Evolutionary conservation across 2,329 filamentous ascomycete genomes (phyloP).

Genomic region (Pochonia chlamydosporia): DNA sequence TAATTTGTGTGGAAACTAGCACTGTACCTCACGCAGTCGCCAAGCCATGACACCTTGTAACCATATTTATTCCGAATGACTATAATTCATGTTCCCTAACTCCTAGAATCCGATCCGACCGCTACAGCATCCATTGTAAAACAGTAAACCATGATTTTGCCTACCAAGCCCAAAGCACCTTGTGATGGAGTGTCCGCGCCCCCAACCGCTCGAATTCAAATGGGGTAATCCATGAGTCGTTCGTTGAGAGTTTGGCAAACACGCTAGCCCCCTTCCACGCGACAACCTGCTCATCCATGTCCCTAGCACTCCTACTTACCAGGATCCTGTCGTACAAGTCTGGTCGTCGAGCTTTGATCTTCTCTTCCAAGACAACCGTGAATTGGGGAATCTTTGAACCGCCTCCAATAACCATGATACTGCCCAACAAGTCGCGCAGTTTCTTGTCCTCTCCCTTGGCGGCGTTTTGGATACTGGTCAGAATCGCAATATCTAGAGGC

Average conservation of each 20-base stretch:
- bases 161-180: slow-evolving; percentile 61
- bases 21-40: too few species aligned
- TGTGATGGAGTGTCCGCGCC: slow-evolving; percentile 75
- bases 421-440: slow-evolving; percentile 80
- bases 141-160: neutral
- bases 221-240: slow-evolving; percentile 90
- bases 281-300: slow-evolving; percentile 96
- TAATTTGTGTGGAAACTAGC: too few species aligned
- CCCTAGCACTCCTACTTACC: slow-evolving; percentile 69
- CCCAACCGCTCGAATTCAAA: slow-evolving; percentile 86
- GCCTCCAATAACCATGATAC: slow-evolving; percentile 86
- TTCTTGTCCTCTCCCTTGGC: slow-evolving; percentile 88
- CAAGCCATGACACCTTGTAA: neutral
- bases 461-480: slow-evolving; percentile 83
- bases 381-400: slow-evolving; percentile 77
- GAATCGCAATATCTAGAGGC: slow-evolving; percentile 81
- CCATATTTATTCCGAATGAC: neutral
- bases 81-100: neutral
- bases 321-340: slow-evolving; percentile 56
- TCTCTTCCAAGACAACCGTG: slow-evolving; percentile 75
- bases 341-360: slow-evolving; percentile 61
- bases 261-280: slow-evolving; percentile 97
- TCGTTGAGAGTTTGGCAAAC: slow-evolving; percentile 85
- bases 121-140: neutral
- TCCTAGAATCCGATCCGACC: slow-evolving; percentile 2